Evolutionary conservation across 768 basidiomycete species (phyloP).

Genomic region (Leccinum subgranulosum): DNA sequence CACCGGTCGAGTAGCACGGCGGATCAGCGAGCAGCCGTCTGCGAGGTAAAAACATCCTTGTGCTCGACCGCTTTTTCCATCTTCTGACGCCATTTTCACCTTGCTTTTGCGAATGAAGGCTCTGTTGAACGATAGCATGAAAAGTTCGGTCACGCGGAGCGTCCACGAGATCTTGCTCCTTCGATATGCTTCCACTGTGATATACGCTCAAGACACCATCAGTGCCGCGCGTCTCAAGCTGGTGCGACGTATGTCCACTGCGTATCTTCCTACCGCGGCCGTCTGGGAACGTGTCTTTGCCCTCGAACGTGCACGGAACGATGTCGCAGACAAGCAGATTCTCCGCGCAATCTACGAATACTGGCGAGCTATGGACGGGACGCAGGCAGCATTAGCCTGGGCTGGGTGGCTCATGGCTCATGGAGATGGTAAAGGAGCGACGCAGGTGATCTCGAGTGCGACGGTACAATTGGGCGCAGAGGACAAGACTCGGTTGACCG

Average conservation of each 20-base stretch:
- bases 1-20: conserved; percentile 13
- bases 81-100: background rate
- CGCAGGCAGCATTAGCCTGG: conserved; percentile 42
- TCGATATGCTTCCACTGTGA: conserved; percentile 39
- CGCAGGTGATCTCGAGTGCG: conserved; percentile 34
- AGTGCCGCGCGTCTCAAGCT: conserved; percentile 18
- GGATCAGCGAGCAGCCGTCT: conserved; percentile 19
- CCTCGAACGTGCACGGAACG: conserved; percentile 22
- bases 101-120: conserved; percentile 25
- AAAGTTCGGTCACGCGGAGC: conserved; percentile 33
- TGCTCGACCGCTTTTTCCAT: background rate
- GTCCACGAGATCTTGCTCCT: conserved; percentile 49
- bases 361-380: conserved; percentile 40
- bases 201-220: conserved; percentile 19
- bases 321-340: conserved; percentile 14
- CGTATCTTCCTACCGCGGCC: conserved; percentile 40
- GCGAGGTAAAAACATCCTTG: conserved; percentile 32
- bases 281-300: conserved; percentile 46
- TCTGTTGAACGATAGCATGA: conserved; percentile 47
- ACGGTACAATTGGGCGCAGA: conserved; percentile 24
- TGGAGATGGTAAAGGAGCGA: conserved; percentile 41
- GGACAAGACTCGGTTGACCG: conserved; percentile 34
- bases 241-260: conserved; percentile 40
- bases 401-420: conserved; percentile 44
- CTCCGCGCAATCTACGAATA: conserved; percentile 35